Base-by-base conservation (phyloP, 805 yeast species). In the Kluyveromyces lactis region DNA sequence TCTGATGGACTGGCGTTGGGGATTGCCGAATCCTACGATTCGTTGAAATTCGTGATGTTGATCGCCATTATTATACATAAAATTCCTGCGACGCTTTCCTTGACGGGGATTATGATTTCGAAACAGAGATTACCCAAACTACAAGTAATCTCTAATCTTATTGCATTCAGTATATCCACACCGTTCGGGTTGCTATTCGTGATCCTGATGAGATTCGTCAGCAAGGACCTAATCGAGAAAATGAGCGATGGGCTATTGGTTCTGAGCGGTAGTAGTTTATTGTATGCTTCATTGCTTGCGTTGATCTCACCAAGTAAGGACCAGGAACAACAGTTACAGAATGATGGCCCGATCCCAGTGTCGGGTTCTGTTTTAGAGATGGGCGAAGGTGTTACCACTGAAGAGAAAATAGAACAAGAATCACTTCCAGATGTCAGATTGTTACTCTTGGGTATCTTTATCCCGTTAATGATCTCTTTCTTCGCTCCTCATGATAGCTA, bases 1-100 rank as follows among this genome's bases (percentile, higher is more conserved):
- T 69, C 79, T 1, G 86, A 80, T 51, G 86, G 86, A 2, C 61
- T 79, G 9, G 76, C 82, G 0, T 56, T 80, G 28, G 82, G 84
- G 0, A 68, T 81, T 0, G 66, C 81, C 0, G 63, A 68, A 2
- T 50, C 64, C 29, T 62, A 64, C 35, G 61, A 56, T 7, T 55
- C 67, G 3, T 50, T 66, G 37, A 60, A 60, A 36, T 35, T 66
- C 34, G 53, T 75, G 17, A 70, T 79, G 36, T 64, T 77, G 18
- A 41, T 75, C n/a, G 75, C 80, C 16, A 73, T 80, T 18, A 66
- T 77, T 19, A 60, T 77, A 13, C 86, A 80, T 56, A 80, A 79
- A 50, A 54, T 79, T 7, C 86, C 86, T 0, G 78, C 85, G 0
- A 68, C 79, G 1, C 70, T 79, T 47, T 79, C 84, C 19, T 60